Evolutionary conservation across 345 rosid genomes (phyloP).

Genomic region (Raphanus raphanistrum): DNA sequence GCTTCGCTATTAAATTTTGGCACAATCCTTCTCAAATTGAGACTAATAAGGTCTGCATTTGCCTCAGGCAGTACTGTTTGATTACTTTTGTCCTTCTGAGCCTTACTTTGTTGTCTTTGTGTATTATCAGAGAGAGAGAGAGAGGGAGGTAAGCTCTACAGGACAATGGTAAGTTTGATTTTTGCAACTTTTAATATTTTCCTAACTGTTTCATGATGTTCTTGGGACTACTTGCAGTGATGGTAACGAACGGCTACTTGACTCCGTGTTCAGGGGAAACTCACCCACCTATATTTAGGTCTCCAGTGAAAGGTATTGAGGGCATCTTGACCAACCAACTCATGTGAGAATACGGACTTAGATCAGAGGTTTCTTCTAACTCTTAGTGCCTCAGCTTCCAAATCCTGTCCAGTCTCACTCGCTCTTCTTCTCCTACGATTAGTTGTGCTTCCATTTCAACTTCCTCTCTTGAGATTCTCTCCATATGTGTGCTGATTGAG

Average conservation of each 20-base stretch:
- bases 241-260: neutral
- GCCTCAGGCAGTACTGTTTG: neutral
- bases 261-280: neutral
- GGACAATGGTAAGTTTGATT: neutral
- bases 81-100: neutral
- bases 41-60: conserved; percentile 21
- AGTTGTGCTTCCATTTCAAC: neutral
- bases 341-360: neutral
- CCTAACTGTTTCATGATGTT: neutral
- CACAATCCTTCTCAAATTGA: conserved; percentile 92
- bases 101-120: neutral
- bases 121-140: neutral
- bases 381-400: neutral
- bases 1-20: conserved; percentile 98
- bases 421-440: neutral
- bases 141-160: neutral
- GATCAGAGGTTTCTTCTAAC: neutral
- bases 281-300: neutral
- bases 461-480: neutral
- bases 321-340: neutral
- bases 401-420: neutral
- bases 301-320: neutral
- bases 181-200: neutral
- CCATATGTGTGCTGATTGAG: neutral
- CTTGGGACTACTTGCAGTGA: neutral